These are phyloP conservation scores for Beauveria varroae DNA, from an alignment of 2,329 filamentous ascomycete genomes.

Conservation along the genomic window DNA sequence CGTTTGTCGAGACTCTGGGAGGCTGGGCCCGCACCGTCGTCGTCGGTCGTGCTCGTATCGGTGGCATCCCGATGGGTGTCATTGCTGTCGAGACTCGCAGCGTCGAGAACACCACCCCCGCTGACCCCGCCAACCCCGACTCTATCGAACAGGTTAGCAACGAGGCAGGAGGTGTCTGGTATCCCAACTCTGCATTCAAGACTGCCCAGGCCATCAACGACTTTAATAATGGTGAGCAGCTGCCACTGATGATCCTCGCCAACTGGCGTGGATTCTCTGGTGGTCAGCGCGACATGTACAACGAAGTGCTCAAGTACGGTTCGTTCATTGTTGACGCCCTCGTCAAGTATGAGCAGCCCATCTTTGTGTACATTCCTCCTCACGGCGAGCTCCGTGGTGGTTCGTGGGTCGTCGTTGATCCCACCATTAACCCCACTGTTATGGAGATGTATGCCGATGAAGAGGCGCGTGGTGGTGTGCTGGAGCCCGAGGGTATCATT, in stretches of 20 bases:
- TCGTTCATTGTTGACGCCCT: conserved; percentile 98
- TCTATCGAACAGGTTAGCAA: conserved; percentile 92
- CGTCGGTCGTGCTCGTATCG: conserved; percentile 89
- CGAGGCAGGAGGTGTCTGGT: conserved; percentile 98
- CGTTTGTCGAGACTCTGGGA: conserved; percentile 92
- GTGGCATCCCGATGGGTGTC: conserved; percentile 96
- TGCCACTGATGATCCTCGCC: conserved; percentile 97
- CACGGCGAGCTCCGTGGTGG: conserved; percentile 95
- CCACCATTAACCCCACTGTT: conserved; percentile 88
- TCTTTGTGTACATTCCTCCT: conserved; percentile 98
- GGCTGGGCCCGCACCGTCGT: conserved; percentile 98
- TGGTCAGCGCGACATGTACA: conserved; percentile 99
- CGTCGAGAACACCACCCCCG: conserved; percentile 93
- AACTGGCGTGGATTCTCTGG: conserved; percentile 99
- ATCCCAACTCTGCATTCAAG: conserved; percentile 99
- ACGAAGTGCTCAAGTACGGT: conserved; percentile 98
- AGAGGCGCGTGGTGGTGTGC: conserved; percentile 89
- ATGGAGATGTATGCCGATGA: conserved; percentile 99
- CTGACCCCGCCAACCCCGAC: conserved; percentile 95
- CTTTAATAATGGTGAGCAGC: conserved; percentile 98
- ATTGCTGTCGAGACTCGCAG: conserved; percentile 94
- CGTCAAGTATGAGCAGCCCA: conserved; percentile 95
- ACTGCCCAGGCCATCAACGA: conserved; percentile 97
- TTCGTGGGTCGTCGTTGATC: conserved; percentile 98
- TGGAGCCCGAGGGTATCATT: conserved; percentile 96